phyloP scores from a whole-genome alignment of 805 yeast genomes.

The Yamadazyma phyllophila region DNA sequence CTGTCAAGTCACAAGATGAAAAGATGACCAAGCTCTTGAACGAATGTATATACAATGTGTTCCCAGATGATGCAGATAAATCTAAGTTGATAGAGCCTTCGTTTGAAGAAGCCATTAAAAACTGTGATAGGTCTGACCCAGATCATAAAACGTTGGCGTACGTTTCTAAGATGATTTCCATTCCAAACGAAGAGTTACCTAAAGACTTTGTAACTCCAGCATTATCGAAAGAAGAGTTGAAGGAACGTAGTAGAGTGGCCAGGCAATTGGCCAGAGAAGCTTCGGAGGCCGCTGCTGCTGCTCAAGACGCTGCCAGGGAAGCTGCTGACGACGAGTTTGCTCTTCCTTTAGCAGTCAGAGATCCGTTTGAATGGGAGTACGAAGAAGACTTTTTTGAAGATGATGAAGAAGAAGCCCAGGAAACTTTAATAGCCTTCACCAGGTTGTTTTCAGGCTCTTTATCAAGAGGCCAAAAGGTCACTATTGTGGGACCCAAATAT shows the following conservation, averaged over 20 bases:
- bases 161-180: slow-evolving; percentile 84
- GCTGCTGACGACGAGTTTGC: slow-evolving; percentile 24
- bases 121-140: slow-evolving; percentile 68
- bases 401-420: slow-evolving; percentile 49
- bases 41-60: slow-evolving; percentile 43
- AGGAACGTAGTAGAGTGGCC: slow-evolving; percentile 62
- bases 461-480: slow-evolving; percentile 67
- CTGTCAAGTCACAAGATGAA: slow-evolving; percentile 66
- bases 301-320: slow-evolving; percentile 22
- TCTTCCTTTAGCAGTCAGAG: slow-evolving; percentile 25
- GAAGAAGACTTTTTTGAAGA: slow-evolving; percentile 50
- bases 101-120: slow-evolving; percentile 54
- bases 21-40: slow-evolving; percentile 65
- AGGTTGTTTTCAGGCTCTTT: slow-evolving; percentile 86
- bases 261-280: slow-evolving; percentile 68
- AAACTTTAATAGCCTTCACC: slow-evolving; percentile 81
- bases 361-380: slow-evolving; percentile 43
- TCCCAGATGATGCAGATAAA: slow-evolving; percentile 34
- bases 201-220: slow-evolving; percentile 35
- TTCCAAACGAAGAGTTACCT: slow-evolving; percentile 82
- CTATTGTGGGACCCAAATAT: slow-evolving; percentile 84
- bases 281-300: slow-evolving; percentile 46
- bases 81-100: slow-evolving; percentile 44
- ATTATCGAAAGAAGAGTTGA: slow-evolving; percentile 53
- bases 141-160: slow-evolving; percentile 54